Evolutionary conservation across 164 flowering plant species (phyloP).

Genomic region (Paratinospora sagittata): DNA sequence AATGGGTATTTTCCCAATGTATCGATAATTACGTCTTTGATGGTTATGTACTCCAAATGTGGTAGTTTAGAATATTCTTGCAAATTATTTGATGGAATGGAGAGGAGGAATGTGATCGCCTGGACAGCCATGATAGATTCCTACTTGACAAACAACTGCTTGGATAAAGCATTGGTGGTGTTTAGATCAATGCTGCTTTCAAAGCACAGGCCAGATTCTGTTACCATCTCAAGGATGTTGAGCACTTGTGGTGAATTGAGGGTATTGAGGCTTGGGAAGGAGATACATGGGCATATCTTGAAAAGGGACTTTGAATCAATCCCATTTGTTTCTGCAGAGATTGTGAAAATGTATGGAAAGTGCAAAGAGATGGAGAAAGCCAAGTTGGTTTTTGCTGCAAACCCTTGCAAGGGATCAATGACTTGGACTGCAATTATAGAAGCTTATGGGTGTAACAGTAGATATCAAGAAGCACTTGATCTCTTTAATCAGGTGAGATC

Average conservation of each 20-base stretch:
- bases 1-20: constrained; percentile 60
- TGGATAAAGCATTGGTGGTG: constrained; percentile 43
- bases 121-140: constrained; percentile 95
- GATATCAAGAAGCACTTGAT: constrained; percentile 45
- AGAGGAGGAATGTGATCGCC: constrained; percentile 56
- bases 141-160: constrained; percentile 32
- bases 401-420: constrained; percentile 53
- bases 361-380: constrained; percentile 43
- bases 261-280: constrained; percentile 56
- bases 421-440: constrained; percentile 78
- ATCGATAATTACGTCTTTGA: constrained; percentile 62
- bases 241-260: constrained; percentile 41
- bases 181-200: constrained; percentile 71
- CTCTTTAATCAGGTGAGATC: constrained; percentile 42
- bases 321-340: constrained; percentile 62
- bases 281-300: constrained; percentile 67
- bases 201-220: constrained; percentile 71
- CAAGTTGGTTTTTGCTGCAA: constrained; percentile 39
- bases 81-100: constrained; percentile 52
- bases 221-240: constrained; percentile 52
- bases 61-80: constrained; percentile 34
- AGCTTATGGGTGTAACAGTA: constrained; percentile 46
- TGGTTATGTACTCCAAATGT: constrained; percentile 82
- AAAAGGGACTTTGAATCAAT: constrained; percentile 44
- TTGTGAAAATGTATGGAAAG: constrained; percentile 65